Evolutionary conservation across 768 basidiomycete species (phyloP).

Genomic region (Leccinum sublutescens): DNA sequence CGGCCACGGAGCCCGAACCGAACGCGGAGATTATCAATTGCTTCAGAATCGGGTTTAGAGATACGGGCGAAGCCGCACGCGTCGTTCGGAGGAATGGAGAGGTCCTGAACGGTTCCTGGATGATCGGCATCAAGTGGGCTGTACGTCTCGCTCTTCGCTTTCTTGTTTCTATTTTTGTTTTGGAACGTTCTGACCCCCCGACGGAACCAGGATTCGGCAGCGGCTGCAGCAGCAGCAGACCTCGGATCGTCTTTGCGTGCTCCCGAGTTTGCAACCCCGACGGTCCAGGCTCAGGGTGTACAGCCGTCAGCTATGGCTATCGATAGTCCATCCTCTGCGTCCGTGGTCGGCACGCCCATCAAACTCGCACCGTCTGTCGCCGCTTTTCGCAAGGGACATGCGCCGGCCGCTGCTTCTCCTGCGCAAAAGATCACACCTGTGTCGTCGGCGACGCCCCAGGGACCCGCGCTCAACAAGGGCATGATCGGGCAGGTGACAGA

Average conservation of each 20-base stretch:
- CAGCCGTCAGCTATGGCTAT: slow-evolving; percentile 46
- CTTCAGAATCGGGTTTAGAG: slow-evolving; percentile 74
- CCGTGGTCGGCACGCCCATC: slow-evolving; percentile 67
- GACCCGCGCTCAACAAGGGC: slow-evolving; percentile 49
- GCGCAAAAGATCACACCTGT: slow-evolving; percentile 23
- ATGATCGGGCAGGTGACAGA: slow-evolving; percentile 75
- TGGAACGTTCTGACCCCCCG: slow-evolving; percentile 1
- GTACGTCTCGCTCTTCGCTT: slow-evolving; percentile 43
- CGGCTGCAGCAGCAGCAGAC: slow-evolving; percentile 46
- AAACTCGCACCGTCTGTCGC: slow-evolving; percentile 69
- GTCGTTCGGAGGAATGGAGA: slow-evolving; percentile 85
- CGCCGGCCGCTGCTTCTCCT: slow-evolving; percentile 16
- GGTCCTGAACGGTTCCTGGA: slow-evolving; percentile 67
- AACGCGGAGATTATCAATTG: slow-evolving; percentile 73
- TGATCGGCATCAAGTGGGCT: slow-evolving; percentile 87
- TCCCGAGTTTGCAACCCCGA: neutral
- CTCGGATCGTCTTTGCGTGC: slow-evolving; percentile 38
- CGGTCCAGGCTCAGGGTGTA: slow-evolving; percentile 11
- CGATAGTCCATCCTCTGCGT: slow-evolving; percentile 39
- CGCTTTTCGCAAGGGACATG: slow-evolving; percentile 60
- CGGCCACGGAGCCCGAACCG: slow-evolving; percentile 64
- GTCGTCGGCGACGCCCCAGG: slow-evolving; percentile 14
- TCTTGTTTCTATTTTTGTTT: neutral
- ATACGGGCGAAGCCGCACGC: slow-evolving; percentile 70
- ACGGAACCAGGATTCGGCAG: slow-evolving; percentile 55